These are phyloP conservation scores for Pyrrhoderma noxium DNA, from an alignment of 1,284 basidiomycete genomes.

Conservation along the genomic window DNA sequence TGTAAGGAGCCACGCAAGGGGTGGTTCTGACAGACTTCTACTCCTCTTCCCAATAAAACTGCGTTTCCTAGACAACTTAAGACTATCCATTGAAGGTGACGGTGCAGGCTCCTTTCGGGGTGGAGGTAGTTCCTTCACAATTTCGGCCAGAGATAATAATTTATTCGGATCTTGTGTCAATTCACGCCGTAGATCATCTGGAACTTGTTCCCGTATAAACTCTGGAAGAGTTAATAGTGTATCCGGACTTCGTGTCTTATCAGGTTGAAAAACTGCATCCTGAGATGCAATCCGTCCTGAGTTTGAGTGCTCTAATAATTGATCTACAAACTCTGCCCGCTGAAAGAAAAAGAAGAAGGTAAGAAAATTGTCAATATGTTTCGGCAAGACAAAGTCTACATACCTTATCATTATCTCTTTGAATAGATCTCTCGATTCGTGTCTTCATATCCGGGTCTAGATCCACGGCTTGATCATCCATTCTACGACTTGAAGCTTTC, in stretches of 20 bases:
- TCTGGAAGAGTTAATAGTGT: slow-evolving; percentile 22
- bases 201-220: slow-evolving; percentile 23
- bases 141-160: slow-evolving; percentile 54
- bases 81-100: slow-evolving; percentile 23
- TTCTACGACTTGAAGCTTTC: slow-evolving; percentile 58
- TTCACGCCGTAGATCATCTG: slow-evolving; percentile 13
- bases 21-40: slow-evolving; percentile 66
- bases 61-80: slow-evolving; percentile 28
- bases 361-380: not conserved
- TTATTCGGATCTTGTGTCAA: slow-evolving; percentile 42
- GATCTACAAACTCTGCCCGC: slow-evolving; percentile 66
- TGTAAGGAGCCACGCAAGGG: slow-evolving; percentile 56
- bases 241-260: slow-evolving; percentile 18
- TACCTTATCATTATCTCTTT: slow-evolving; percentile 57
- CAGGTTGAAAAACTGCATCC: slow-evolving; percentile 45
- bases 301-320: slow-evolving; percentile 57
- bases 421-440: slow-evolving; percentile 43
- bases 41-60: slow-evolving; percentile 32
- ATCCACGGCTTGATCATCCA: slow-evolving; percentile 62
- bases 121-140: slow-evolving; percentile 36
- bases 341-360: slow-evolving; percentile 25
- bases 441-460: slow-evolving; percentile 51
- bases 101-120: slow-evolving; percentile 22
- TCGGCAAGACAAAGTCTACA: slow-evolving; percentile 5
- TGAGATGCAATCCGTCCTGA: slow-evolving; percentile 64